Evolutionary conservation across 2,329 filamentous ascomycete species (phyloP).

Genomic region (Allantophomopsis lycopodina): DNA sequence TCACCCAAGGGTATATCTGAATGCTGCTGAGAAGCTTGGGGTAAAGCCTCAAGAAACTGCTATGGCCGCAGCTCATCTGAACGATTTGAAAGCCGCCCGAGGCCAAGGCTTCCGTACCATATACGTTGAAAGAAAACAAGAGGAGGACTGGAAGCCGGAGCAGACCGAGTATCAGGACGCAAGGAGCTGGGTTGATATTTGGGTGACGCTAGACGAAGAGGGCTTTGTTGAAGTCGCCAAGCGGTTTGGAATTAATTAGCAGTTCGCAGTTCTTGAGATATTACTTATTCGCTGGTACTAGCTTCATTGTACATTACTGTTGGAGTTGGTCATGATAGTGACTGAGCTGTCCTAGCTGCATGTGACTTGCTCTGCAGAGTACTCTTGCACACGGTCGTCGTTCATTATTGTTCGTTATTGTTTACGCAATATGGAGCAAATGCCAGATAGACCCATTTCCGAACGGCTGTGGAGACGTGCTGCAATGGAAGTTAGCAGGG

Average conservation of each 20-base stretch:
- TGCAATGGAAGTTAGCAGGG: too few relatives aligned
- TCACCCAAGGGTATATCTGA: conserved; percentile 50
- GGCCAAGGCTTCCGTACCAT: conserved; percentile 52
- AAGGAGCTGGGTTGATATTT: conserved; percentile 51
- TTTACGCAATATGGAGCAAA: too few relatives aligned
- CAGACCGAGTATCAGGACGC: conserved; percentile 35
- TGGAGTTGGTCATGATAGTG: too few relatives aligned
- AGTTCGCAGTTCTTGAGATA: too few relatives aligned
- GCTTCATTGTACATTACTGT: too few relatives aligned
- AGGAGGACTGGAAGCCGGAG: conserved; percentile 47
- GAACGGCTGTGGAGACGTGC: too few relatives aligned
- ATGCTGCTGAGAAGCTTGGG: conserved; percentile 46
- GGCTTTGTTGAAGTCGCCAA: conserved; percentile 38
- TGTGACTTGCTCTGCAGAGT: too few relatives aligned
- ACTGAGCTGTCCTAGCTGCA: too few relatives aligned
- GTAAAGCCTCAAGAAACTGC: conserved; percentile 41
- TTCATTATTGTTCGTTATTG: too few relatives aligned
- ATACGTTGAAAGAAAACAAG: conserved; percentile 54
- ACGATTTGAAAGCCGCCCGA: conserved; percentile 54
- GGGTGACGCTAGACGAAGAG: conserved; percentile 33
- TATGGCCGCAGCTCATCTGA: conserved; percentile 66
- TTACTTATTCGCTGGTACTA: too few relatives aligned
- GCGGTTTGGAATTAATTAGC: conserved; percentile 23
- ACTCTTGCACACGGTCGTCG: too few relatives aligned
- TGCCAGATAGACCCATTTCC: too few relatives aligned